Evolutionary conservation across 139 green algal genomes (phyloP).

Genomic region (Trebouxia sp.): DNA sequence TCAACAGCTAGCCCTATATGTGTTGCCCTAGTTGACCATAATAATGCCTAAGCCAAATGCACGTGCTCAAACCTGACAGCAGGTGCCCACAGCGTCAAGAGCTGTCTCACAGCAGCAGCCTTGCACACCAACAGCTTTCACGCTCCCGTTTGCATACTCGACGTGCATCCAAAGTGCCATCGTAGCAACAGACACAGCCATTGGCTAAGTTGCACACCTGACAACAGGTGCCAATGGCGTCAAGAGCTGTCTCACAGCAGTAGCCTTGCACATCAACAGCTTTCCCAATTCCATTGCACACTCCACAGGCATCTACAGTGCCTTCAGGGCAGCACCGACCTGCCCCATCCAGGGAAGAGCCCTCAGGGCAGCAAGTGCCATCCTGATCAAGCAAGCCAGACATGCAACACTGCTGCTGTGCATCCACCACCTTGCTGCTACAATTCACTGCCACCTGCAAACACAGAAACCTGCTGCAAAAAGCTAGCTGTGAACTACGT

Average conservation of each 20-base stretch:
- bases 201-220: no score
- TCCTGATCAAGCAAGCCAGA: conserved; percentile 34
- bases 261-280: conserved; percentile 40
- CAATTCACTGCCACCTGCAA: conserved; percentile 34
- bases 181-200: no score
- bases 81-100: neutral
- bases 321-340: conserved; percentile 43
- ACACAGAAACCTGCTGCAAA: no score
- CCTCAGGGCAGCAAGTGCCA: conserved; percentile 39
- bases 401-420: conserved; percentile 37
- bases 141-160: no score
- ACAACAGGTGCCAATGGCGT: conserved; percentile 55
- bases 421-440: conserved; percentile 37
- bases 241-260: conserved; percentile 41
- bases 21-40: neutral
- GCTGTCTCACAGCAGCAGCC: neutral
- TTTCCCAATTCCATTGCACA: conserved; percentile 42
- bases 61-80: neutral
- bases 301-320: conserved; percentile 47
- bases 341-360: conserved; percentile 34
- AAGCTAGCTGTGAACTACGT: no score
- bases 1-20: neutral
- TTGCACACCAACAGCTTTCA: no score
- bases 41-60: neutral
- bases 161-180: no score